Percentiles rank a stretch among this genome's conserved stretches.
Evolutionary conservation across 306 rosid genomes (phyloP).

Genomic region (Acmispon strigosus): DNA sequence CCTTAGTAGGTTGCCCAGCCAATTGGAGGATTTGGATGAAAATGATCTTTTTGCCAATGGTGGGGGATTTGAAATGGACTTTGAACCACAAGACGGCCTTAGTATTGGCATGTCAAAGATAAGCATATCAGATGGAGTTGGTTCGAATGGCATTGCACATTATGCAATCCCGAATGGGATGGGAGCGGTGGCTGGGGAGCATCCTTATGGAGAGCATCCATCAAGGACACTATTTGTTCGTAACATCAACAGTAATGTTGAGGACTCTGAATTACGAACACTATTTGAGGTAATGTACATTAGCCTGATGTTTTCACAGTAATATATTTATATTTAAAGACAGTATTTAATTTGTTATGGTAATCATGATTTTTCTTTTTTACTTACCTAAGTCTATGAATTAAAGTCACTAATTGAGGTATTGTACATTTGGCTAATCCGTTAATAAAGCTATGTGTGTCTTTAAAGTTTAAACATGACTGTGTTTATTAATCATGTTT

Average conservation of each 20-base stretch:
- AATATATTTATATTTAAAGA: neutral
- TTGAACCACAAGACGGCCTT: constrained; percentile 58
- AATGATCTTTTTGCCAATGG: constrained; percentile 83
- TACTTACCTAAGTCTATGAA: constrained; percentile 15
- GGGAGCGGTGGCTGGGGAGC: constrained; percentile 91
- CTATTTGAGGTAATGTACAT: constrained; percentile 69
- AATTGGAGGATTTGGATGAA: constrained; percentile 84
- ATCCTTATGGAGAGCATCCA: constrained; percentile 96
- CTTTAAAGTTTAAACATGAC: neutral
- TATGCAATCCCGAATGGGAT: constrained; percentile 65
- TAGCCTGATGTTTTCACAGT: neutral
- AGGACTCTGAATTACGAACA: constrained; percentile 67
- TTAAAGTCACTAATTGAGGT: constrained; percentile 57
- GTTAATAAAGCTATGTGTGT: neutral
- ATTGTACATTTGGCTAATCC: constrained; percentile 11
- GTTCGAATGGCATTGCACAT: constrained; percentile 51
- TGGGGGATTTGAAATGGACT: constrained; percentile 89
- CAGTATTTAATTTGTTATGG: neutral
- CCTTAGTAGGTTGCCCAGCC: constrained; percentile 76
- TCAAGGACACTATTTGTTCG: constrained; percentile 91
- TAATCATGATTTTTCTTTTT: neutral
- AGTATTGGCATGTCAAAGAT: constrained; percentile 52
- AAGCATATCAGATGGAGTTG: constrained; percentile 47
- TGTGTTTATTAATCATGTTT: neutral
- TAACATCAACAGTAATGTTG: constrained; percentile 84